These are phyloP conservation scores for Pachysandra terminalis DNA, from an alignment of 164 flowering plant genomes.

Conservation along the genomic window DNA sequence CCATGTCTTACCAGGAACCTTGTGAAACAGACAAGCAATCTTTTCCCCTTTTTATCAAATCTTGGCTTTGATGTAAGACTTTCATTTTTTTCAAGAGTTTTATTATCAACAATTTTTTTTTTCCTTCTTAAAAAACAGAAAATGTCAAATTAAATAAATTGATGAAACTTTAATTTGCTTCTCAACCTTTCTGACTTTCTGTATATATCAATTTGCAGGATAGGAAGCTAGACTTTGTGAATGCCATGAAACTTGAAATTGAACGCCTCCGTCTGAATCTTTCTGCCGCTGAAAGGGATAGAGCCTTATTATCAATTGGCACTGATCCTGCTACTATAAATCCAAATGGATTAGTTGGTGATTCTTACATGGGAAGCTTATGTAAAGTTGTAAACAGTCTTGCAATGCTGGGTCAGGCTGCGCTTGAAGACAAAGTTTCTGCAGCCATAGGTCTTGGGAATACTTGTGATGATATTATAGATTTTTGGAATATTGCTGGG, in stretches of 20 bases:
- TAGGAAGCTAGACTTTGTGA: constrained; percentile 51
- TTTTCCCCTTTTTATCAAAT: no score
- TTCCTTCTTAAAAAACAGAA: no score
- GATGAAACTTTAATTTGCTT: not conserved
- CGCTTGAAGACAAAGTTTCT: constrained; percentile 75
- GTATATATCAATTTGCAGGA: constrained; percentile 40
- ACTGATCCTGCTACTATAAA: constrained; percentile 88
- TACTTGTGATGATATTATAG: constrained; percentile 42
- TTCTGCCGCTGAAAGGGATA: constrained; percentile 96
- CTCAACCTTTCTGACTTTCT: not conserved
- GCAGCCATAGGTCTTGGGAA: constrained; percentile 73
- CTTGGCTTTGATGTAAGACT: no score
- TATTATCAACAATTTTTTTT: no score
- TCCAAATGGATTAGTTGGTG: constrained; percentile 76
- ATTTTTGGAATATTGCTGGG: constrained; percentile 83
- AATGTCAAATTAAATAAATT: no score
- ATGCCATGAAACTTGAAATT: constrained; percentile 92
- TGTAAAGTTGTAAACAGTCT: constrained; percentile 63
- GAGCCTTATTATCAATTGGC: constrained; percentile 82
- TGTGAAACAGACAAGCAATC: no score
- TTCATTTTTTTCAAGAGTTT: no score
- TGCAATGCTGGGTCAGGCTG: constrained; percentile 76
- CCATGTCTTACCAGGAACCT: no score
- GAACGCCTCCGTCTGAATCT: constrained; percentile 79
- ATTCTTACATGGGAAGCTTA: constrained; percentile 57